Base-by-base conservation (phyloP, 371 early-diverging fungal genomes). In the Lichtheimia ramosa region DNA sequence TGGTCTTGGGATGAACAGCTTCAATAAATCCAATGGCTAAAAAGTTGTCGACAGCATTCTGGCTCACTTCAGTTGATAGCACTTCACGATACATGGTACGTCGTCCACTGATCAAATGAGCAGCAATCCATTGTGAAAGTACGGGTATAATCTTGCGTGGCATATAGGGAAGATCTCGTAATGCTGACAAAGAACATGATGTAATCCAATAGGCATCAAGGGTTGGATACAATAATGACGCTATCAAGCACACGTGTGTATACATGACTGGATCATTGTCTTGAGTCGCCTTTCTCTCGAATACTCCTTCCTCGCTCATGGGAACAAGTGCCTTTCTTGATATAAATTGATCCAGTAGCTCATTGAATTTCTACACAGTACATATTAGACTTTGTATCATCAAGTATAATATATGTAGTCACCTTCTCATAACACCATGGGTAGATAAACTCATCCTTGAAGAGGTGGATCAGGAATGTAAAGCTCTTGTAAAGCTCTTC, bases 141-240 rank as follows among this genome's bases (percentile, higher is more conserved):
- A 77, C 63, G 54, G 81, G 81, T 1, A 77, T 77, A 23, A 71
- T 71, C 28, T 81, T 81, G 10, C 78, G 81, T 14, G 81, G 81
- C 68, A 81, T 73, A 43, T 61, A 81, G 14, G 74, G 78, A 23
- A 81, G 59, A 54, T 77, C 76, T n/a, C 75, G 74, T 10, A 81
- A 55, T 1, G 78, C 81, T 1, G 81, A 81, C 18, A 81, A 62
- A 0, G 81, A 81, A 41, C 81, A 81, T 0, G 78, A 74, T 0
- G 81, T 77, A 28, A 81, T 75, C 81, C 81, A 81, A 42, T 77
- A 77, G 10, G 80, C 80, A 58, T 81, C 81, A 21, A 81, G 49
- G 0, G 73, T 77, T 0, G 81, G 81, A 52, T 81, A 77, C 34
- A 79, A 56, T 12, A 81, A 69, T 1, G 81, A 81, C 12, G 76